Percentiles rank a stretch among this genome's conserved stretches.
phyloP scores from a whole-genome alignment of 108 stramenopile genomes.

The Stephanodiscus minutulus region DNA sequence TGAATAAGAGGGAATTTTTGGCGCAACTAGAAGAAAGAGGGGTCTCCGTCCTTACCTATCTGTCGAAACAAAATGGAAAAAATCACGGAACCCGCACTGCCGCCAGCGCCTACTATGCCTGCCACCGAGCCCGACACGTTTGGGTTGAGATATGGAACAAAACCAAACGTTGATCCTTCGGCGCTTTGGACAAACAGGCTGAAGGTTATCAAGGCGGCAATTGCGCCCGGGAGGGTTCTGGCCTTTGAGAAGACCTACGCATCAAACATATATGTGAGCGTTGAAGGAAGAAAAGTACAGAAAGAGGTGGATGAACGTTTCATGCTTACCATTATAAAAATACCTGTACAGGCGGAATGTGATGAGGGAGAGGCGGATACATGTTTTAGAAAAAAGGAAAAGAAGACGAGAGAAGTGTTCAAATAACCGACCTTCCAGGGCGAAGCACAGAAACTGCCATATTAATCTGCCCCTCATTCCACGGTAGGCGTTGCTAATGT shows the following conservation, averaged over 20 bases:
- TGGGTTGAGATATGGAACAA: slow-evolving; percentile 64
- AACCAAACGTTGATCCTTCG: slow-evolving; percentile 68
- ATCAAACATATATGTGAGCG: not conserved
- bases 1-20: no score
- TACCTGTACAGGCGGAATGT: not conserved
- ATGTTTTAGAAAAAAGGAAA: not conserved
- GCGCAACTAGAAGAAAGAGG: no score
- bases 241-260: slow-evolving; percentile 55
- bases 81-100: slow-evolving; percentile 74
- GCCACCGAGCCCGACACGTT: slow-evolving; percentile 58
- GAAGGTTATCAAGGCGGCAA: slow-evolving; percentile 66
- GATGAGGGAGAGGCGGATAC: not conserved
- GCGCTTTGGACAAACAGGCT: slow-evolving; percentile 80
- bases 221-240: slow-evolving; percentile 55
- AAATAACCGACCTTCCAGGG: slow-evolving; percentile 49
- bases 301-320: slow-evolving; percentile 4
- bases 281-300: slow-evolving; percentile 17
- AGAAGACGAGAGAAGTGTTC: slow-evolving; percentile 27
- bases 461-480: slow-evolving; percentile 82
- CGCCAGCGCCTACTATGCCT: slow-evolving; percentile 83
- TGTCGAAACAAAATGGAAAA: slow-evolving; percentile 61
- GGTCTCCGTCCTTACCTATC: slow-evolving; percentile 8
- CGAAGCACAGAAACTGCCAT: slow-evolving; percentile 53
- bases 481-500: slow-evolving; percentile 51
- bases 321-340: not conserved